Percentiles rank a stretch among this genome's conserved stretches.
These are phyloP conservation scores for Apiospora hydei DNA, from an alignment of 2,329 filamentous ascomycete genomes.

Conservation along the genomic window DNA sequence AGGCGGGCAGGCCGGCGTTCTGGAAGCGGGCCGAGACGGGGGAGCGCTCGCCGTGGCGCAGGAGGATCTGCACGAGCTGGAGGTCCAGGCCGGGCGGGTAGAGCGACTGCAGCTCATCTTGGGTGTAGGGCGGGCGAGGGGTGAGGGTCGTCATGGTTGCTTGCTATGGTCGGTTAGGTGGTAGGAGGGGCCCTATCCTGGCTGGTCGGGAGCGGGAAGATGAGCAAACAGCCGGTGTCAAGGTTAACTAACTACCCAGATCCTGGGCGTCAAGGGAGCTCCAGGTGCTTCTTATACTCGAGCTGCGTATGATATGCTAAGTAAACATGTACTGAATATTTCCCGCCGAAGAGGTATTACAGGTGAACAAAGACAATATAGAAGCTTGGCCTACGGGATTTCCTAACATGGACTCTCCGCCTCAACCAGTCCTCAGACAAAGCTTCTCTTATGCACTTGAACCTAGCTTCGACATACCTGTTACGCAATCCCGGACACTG, in stretches of 20 bases:
- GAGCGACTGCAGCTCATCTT: constrained; percentile 79
- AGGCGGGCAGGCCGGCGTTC: constrained; percentile 71
- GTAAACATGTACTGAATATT: neutral
- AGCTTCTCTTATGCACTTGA: neutral
- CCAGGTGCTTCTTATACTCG: neutral
- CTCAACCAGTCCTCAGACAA: neutral
- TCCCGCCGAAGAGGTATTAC: neutral
- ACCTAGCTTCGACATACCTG: neutral
- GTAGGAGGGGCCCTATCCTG: neutral
- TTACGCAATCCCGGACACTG: constrained; percentile 5
- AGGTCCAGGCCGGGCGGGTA: constrained; percentile 84
- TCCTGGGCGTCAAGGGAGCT: neutral
- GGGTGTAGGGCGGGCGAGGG: constrained; percentile 78
- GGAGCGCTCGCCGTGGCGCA: constrained; percentile 82
- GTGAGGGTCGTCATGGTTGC: constrained; percentile 77
- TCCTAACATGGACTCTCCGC: constrained; percentile 13
- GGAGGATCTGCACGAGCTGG: constrained; percentile 86
- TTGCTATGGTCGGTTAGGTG: neutral
- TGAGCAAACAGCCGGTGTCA: neutral
- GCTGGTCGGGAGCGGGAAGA: neutral
- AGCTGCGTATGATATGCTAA: neutral
- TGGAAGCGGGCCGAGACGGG: constrained; percentile 89
- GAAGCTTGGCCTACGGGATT: neutral
- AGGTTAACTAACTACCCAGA: neutral
- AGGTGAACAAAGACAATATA: neutral